Conservation (phyloP, 345 rosid genomes). For the Aurinia saxatilis region DNA sequence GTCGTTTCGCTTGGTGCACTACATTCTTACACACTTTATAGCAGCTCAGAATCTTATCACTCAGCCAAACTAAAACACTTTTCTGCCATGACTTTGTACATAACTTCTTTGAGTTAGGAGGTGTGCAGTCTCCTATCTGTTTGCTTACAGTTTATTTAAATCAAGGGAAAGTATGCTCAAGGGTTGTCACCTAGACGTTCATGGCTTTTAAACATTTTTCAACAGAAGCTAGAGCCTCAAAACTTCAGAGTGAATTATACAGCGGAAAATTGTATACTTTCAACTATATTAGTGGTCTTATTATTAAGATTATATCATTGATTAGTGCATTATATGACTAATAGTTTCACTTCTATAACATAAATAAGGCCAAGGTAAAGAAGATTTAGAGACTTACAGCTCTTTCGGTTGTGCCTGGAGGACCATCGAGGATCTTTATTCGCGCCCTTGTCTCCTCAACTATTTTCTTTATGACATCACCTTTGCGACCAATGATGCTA, state of each 20-base stretch:
- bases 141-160: conserved; percentile 3
- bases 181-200: background rate
- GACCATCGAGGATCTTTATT: conserved; percentile 96
- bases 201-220: background rate
- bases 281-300: conserved; percentile 1
- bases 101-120: conserved; percentile 1
- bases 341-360: conserved; percentile 9
- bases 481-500: conserved; percentile 96
- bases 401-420: conserved; percentile 99
- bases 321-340: background rate
- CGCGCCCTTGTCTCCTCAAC: conserved; percentile 99
- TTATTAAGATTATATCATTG: background rate
- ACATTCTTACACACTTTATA: conserved; percentile 24
- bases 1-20: conserved; percentile 6
- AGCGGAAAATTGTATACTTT: background rate
- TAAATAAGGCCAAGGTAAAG: conserved; percentile 4
- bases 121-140: conserved; percentile 12
- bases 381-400: conserved; percentile 61
- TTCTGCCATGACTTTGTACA: conserved; percentile 1
- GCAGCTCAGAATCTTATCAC: conserved; percentile 7
- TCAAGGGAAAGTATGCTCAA: background rate
- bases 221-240: background rate
- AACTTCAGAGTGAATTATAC: background rate
- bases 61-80: conserved; percentile 12
- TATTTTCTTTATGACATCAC: conserved; percentile 92